phyloP scores from a whole-genome alignment of 1,284 basidiomycete species.

The Marasmius oreades region DNA sequence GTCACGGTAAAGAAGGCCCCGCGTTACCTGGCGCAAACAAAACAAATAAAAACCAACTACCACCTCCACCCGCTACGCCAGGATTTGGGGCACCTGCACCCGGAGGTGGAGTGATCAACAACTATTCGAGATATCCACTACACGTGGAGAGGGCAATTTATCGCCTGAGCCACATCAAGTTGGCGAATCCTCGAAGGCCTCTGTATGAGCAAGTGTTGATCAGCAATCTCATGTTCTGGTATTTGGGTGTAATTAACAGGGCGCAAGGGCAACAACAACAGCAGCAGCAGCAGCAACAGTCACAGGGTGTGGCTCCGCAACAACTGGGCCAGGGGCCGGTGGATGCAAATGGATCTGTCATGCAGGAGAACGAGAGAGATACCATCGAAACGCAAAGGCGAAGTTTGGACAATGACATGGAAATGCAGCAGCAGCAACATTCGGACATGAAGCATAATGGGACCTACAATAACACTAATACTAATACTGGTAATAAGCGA shows the following conservation, averaged over 20 bases:
- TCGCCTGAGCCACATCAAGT: conserved; percentile 95
- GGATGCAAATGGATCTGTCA: background rate
- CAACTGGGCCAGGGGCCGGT: conserved; percentile 17
- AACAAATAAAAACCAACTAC: conserved; percentile 62
- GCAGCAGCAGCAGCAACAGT: conserved; percentile 10
- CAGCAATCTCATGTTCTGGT: conserved; percentile 99
- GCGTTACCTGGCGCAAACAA: conserved; percentile 81
- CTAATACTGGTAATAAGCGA: conserved; percentile 41
- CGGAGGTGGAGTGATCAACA: conserved; percentile 40
- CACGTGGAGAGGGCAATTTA: conserved; percentile 99
- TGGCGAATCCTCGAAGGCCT: conserved; percentile 94
- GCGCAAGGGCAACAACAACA: conserved; percentile 38
- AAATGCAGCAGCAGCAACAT: conserved; percentile 45
- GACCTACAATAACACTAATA: conserved; percentile 30
- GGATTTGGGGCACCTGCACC: conserved; percentile 42
- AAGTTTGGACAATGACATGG: conserved; percentile 37
- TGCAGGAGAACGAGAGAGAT: conserved; percentile 26
- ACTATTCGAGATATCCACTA: conserved; percentile 86
- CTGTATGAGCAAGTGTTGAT: conserved; percentile 98
- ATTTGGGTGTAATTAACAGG: conserved; percentile 96
- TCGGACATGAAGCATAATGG: conserved; percentile 31
- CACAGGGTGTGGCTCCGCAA: conserved; percentile 14
- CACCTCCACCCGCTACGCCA: conserved; percentile 29
- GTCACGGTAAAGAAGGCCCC: conserved; percentile 78
- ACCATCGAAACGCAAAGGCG: conserved; percentile 41